A percentile compares a stretch with the other conserved stretches of the same genome.
Evolutionary conservation across 2,329 filamentous ascomycete species (phyloP).

Genomic region (Colletotrichum eleusines): DNA sequence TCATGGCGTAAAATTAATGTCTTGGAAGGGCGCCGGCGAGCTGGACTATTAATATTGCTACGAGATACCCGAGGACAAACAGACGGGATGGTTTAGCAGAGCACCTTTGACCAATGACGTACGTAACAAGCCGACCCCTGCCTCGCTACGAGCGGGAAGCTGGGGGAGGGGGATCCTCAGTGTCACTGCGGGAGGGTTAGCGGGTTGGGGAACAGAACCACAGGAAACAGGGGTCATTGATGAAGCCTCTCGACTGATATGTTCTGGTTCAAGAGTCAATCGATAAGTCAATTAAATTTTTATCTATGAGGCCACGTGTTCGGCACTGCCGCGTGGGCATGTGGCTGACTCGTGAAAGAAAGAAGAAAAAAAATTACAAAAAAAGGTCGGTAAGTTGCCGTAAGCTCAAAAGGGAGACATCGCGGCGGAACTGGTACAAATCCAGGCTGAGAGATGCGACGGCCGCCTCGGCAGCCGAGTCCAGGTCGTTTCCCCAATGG

Average conservation of each 20-base stretch:
- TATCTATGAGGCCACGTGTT: constrained; percentile 19
- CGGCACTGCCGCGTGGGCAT: constrained; percentile 1
- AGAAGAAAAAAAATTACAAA: too few relatives aligned
- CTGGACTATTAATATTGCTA: constrained; percentile 8
- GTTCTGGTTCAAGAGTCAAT: constrained; percentile 8
- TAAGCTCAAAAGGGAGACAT: constrained; percentile 6
- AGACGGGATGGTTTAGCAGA: constrained; percentile 9
- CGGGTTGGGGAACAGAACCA: constrained; percentile 7
- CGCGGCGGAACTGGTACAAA: not conserved
- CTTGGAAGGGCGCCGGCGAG: constrained; percentile 23
- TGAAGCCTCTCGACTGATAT: constrained; percentile 8
- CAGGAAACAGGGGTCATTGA: constrained; percentile 8
- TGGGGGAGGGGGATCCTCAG: constrained; percentile 21
- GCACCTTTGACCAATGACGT: constrained; percentile 34
- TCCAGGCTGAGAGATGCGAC: constrained; percentile 2
- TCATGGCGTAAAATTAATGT: constrained; percentile 6
- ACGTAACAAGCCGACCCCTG: constrained; percentile 41
- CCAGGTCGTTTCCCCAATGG: not conserved
- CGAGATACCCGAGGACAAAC: constrained; percentile 13
- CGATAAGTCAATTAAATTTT: constrained; percentile 4
- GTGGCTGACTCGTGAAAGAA: not conserved
- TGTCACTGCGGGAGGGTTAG: constrained; percentile 28
- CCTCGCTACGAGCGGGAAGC: constrained; percentile 28
- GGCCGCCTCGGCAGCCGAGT: not conserved
- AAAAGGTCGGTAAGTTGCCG: not conserved